Conservation (phyloP, 2,329 filamentous ascomycete genomes). For the Epichloe baconii region DNA sequence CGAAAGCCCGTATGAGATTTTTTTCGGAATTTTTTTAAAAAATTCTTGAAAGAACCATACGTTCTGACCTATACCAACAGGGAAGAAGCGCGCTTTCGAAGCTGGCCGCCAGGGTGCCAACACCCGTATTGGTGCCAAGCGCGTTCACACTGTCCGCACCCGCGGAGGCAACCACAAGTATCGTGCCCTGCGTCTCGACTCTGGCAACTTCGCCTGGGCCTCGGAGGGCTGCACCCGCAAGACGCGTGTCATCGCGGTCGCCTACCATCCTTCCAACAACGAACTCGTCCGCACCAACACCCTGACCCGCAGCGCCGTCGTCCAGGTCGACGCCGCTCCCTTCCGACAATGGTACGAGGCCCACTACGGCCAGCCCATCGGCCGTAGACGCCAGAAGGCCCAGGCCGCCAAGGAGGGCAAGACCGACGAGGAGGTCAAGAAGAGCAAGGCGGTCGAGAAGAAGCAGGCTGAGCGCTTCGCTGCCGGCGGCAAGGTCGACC, state of each 20-base stretch:
- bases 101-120: constrained; percentile 98
- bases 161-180: constrained; percentile 99
- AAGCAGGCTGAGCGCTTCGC: constrained; percentile 87
- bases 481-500: constrained; percentile 82
- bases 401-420: constrained; percentile 44
- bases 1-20: constrained; percentile 53
- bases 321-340: constrained; percentile 96
- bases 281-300: constrained; percentile 99
- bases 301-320: constrained; percentile 95
- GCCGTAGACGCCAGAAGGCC: constrained; percentile 85
- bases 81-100: constrained; percentile 99
- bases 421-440: constrained; percentile 63
- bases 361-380: constrained; percentile 87
- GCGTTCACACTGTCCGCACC: constrained; percentile 92
- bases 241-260: constrained; percentile 96
- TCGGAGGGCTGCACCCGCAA: constrained; percentile 97
- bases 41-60: constrained; percentile 34
- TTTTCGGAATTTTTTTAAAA: neutral
- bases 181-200: constrained; percentile 96
- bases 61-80: constrained; percentile 63
- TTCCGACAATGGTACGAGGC: constrained; percentile 99
- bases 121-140: constrained; percentile 97
- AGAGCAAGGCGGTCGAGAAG: constrained; percentile 89
- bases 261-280: constrained; percentile 99
- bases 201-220: constrained; percentile 98